A percentile compares a stretch with the other conserved stretches of the same genome.
Conservation (phyloP, 805 yeast genomes). For the Cyberlindnera americana region DNA sequence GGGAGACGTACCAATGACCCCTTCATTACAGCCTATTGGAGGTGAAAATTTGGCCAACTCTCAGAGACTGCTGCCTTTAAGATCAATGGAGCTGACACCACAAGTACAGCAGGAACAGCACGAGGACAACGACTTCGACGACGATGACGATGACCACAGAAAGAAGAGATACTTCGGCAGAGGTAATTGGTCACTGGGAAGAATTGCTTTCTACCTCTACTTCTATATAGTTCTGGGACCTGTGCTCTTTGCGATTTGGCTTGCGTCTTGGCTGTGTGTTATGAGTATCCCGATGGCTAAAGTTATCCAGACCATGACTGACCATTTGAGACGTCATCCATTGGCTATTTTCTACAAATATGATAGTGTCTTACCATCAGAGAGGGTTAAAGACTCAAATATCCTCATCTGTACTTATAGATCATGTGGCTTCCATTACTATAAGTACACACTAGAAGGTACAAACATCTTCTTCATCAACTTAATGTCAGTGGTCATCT, state of each 20-base stretch:
- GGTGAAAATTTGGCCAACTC: conserved; percentile 8
- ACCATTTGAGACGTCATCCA: conserved; percentile 87
- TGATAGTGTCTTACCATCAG: conserved; percentile 35
- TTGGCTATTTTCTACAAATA: conserved; percentile 74
- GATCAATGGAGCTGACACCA: conserved; percentile 3
- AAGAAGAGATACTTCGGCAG: conserved; percentile 77
- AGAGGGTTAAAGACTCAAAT: conserved; percentile 36
- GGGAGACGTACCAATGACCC: conserved; percentile 8
- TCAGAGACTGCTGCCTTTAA: conserved; percentile 9
- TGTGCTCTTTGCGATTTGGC: conserved; percentile 47
- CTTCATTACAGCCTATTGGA: conserved; percentile 8
- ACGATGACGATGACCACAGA: conserved; percentile 24
- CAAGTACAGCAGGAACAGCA: not conserved
- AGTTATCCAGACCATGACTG: conserved; percentile 59
- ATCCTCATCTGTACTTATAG: conserved; percentile 87
- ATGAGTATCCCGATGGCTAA: conserved; percentile 94
- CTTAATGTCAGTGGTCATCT: conserved; percentile 70
- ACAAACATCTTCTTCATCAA: conserved; percentile 91
- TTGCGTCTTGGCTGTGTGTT: conserved; percentile 75
- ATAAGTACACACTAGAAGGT: conserved; percentile 94
- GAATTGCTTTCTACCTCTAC: conserved; percentile 68
- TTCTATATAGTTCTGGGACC: conserved; percentile 75
- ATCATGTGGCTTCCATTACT: conserved; percentile 88
- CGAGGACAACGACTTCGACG: conserved; percentile 12
- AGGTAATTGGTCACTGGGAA: conserved; percentile 85